Evolutionary conservation across 495 filamentous ascomycete genomes (phyloP).

Genomic region (Penicillium odoratum): DNA sequence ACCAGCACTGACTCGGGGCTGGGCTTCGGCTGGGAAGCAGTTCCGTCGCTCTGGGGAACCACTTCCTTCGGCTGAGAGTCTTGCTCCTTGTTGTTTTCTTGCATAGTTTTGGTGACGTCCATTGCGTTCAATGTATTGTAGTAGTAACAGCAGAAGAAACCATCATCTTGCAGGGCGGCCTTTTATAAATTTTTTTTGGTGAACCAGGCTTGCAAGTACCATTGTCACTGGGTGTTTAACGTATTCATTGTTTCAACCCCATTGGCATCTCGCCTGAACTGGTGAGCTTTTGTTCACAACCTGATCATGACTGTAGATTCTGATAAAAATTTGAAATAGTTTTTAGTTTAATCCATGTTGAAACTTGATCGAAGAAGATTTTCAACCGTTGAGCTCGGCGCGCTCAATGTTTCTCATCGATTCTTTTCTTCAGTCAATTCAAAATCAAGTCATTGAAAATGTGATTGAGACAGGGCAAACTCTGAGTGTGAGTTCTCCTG

Average conservation of each 20-base stretch:
- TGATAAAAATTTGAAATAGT: neutral
- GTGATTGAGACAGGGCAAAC: no score
- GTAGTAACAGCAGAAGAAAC: neutral
- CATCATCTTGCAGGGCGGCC: neutral
- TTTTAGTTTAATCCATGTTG: neutral
- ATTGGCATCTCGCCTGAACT: neutral
- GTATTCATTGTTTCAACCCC: neutral
- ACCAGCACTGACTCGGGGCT: neutral
- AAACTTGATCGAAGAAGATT: neutral
- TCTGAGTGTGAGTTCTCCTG: no score
- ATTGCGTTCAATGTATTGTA: neutral
- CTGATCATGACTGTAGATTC: neutral
- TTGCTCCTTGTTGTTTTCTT: neutral
- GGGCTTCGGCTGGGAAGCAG: neutral
- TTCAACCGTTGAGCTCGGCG: neutral
- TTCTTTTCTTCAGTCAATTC: no score
- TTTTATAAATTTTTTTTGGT: neutral
- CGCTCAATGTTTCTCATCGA: neutral
- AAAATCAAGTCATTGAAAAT: neutral
- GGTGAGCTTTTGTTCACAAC: neutral
- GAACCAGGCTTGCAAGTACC: neutral
- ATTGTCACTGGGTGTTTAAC: neutral
- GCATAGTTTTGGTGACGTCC: neutral
- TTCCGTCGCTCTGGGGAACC: neutral
- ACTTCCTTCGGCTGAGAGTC: neutral